Conservation (phyloP, 2,329 filamentous ascomycete genomes). For the Penicillium sp. region DNA sequence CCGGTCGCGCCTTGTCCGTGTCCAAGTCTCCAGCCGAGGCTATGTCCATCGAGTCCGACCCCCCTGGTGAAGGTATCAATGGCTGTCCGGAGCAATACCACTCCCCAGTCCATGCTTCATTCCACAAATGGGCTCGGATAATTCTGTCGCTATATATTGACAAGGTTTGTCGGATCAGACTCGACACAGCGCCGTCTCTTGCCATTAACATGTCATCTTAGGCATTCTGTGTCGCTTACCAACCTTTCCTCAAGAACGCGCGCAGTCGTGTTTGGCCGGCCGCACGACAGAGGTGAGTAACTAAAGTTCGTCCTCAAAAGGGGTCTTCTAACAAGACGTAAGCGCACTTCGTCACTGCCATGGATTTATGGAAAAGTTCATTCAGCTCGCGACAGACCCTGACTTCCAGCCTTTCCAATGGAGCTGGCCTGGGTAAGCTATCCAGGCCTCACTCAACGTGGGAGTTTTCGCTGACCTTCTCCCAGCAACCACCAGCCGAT, state of each 20-base stretch:
- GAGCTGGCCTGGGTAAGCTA: conserved; percentile 44
- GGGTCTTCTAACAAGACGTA: conserved; percentile 6
- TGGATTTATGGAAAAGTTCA: conserved; percentile 48
- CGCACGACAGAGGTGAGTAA: conserved; percentile 42
- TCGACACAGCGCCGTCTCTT: not conserved
- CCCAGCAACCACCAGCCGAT: conserved; percentile 41
- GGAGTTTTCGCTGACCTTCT: conserved; percentile 10
- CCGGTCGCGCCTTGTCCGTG: conserved; percentile 24
- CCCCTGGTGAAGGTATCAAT: conserved; percentile 35
- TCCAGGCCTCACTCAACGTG: not conserved
- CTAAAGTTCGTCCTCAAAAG: not conserved
- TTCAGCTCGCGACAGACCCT: conserved; percentile 45
- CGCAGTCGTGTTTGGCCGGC: conserved; percentile 46
- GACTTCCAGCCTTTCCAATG: conserved; percentile 48
- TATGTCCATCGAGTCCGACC: conserved; percentile 26
- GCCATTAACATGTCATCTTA: conserved; percentile 16
- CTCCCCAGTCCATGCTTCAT: conserved; percentile 40
- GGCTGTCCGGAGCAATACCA: conserved; percentile 43
- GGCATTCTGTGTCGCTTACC: conserved; percentile 47
- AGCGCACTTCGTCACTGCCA: conserved; percentile 47
- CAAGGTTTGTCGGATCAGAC: conserved; percentile 30
- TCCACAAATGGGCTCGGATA: conserved; percentile 47
- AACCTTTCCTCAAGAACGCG: conserved; percentile 47
- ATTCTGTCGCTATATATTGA: conserved; percentile 44
- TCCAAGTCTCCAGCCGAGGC: conserved; percentile 28